Conservation (phyloP, 169 alveolate genomes). For the Perkinsus marinus region DNA sequence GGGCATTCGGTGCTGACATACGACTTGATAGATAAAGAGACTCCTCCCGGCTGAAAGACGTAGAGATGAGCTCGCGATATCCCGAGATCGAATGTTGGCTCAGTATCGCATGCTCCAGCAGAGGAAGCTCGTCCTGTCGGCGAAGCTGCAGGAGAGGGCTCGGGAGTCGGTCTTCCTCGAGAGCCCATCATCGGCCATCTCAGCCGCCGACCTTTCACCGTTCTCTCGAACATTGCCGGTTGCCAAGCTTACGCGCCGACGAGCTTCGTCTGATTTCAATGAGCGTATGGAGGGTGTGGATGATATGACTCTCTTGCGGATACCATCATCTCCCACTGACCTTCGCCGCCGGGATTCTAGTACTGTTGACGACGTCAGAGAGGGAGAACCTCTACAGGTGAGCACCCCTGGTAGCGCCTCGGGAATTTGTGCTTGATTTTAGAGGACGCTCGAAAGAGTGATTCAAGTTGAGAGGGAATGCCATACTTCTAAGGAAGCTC, state of each 20-base stretch:
- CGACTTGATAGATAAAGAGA: neutral
- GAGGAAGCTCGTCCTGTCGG: neutral
- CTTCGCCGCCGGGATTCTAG: neutral
- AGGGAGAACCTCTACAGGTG: neutral
- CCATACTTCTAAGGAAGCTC: neutral
- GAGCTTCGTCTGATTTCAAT: neutral
- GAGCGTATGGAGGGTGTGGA: neutral
- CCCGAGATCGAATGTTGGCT: neutral
- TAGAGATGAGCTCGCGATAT: neutral
- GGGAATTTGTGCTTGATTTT: neutral
- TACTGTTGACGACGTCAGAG: neutral
- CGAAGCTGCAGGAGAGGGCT: neutral
- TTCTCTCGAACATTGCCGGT: neutral
- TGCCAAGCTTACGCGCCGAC: neutral
- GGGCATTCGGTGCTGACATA: neutral
- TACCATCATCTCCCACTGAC: neutral
- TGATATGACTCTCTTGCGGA: neutral
- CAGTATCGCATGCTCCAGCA: neutral
- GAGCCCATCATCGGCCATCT: neutral
- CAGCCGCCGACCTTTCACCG: neutral
- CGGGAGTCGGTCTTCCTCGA: neutral
- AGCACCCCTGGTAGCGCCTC: neutral
- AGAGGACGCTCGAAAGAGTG: neutral
- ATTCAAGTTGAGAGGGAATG: neutral
- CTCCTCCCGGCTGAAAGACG: neutral